Conservation (phyloP, 2,329 filamentous ascomycete species). For the Penicillium corylophilum region DNA sequence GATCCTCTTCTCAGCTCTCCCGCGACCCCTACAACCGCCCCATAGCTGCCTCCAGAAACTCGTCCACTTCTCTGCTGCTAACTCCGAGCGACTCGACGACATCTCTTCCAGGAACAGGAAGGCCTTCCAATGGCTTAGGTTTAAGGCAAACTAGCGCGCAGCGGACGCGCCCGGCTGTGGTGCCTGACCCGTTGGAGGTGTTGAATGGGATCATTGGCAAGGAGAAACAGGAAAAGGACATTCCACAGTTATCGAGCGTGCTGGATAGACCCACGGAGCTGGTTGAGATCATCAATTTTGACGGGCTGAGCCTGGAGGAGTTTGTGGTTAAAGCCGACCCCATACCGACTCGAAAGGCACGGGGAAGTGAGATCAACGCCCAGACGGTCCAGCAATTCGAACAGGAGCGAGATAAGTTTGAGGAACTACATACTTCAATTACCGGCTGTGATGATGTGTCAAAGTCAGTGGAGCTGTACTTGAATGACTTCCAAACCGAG, state of each 20-base stretch:
- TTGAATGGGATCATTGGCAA: conserved; percentile 61
- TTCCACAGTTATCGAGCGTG: conserved; percentile 3
- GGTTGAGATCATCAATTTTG: conserved; percentile 73
- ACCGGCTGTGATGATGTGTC: conserved; percentile 87
- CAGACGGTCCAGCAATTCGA: conserved; percentile 75
- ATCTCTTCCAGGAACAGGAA: conserved; percentile 67
- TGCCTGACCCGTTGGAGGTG: conserved; percentile 69
- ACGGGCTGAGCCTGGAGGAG: conserved; percentile 70
- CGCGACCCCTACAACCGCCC: conserved; percentile 69
- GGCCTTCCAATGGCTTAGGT: conserved; percentile 65
- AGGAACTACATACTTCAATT: conserved; percentile 88
- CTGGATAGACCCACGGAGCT: conserved; percentile 47
- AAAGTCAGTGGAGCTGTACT: conserved; percentile 86
- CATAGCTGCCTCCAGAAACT: conserved; percentile 67
- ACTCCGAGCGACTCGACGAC: conserved; percentile 71
- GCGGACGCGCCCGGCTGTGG: conserved; percentile 52
- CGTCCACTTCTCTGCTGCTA: conserved; percentile 73
- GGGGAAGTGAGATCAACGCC: conserved; percentile 42
- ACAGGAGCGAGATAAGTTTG: conserved; percentile 77
- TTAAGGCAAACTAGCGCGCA: conserved; percentile 58
- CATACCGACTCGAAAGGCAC: conserved; percentile 23
- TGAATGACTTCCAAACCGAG: conserved; percentile 91
- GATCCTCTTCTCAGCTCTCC: conserved; percentile 66
- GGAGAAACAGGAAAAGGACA: conserved; percentile 15
- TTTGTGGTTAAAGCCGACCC: conserved; percentile 52